These are phyloP conservation scores for Hypericum perforatum DNA, from an alignment of 345 rosid species.

Conservation along the genomic window DNA sequence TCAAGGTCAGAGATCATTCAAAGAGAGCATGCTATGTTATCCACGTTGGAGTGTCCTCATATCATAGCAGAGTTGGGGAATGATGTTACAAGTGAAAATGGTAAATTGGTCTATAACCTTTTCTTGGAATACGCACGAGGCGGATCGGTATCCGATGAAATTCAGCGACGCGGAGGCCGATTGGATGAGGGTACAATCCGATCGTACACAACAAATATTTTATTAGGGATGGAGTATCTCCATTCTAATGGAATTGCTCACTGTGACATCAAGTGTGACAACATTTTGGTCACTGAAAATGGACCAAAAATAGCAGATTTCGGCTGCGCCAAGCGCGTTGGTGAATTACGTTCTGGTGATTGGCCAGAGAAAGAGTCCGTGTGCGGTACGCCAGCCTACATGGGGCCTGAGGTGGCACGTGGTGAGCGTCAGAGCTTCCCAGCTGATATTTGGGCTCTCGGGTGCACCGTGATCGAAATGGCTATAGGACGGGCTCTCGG, in stretches of 20 bases:
- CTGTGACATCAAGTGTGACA: constrained; percentile 62
- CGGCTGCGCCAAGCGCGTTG: constrained; percentile 40
- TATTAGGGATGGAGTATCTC: constrained; percentile 44
- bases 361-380: background rate
- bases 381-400: constrained; percentile 44
- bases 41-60: constrained; percentile 37
- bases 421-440: constrained; percentile 41
- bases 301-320: constrained; percentile 53
- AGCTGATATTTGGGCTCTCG: constrained; percentile 57
- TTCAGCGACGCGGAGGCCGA: constrained; percentile 19
- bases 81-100: constrained; percentile 40
- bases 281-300: constrained; percentile 28
- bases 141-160: constrained; percentile 47
- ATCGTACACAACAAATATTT: constrained; percentile 32
- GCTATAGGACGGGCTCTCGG: constrained; percentile 40
- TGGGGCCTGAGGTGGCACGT: constrained; percentile 71
- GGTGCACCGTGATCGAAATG: constrained; percentile 52
- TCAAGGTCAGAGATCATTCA: constrained; percentile 26
- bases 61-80: constrained; percentile 21
- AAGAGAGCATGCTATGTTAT: constrained; percentile 32
- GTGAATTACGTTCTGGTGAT: background rate
- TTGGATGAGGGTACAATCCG: constrained; percentile 35
- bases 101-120: constrained; percentile 42
- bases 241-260: constrained; percentile 55
- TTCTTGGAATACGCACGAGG: constrained; percentile 54